A percentile compares a stretch with the other conserved stretches of the same genome.
These are phyloP conservation scores for Ambispora gerdemannii DNA, from an alignment of 192 early-diverging fungal genomes.

Conservation along the genomic window DNA sequence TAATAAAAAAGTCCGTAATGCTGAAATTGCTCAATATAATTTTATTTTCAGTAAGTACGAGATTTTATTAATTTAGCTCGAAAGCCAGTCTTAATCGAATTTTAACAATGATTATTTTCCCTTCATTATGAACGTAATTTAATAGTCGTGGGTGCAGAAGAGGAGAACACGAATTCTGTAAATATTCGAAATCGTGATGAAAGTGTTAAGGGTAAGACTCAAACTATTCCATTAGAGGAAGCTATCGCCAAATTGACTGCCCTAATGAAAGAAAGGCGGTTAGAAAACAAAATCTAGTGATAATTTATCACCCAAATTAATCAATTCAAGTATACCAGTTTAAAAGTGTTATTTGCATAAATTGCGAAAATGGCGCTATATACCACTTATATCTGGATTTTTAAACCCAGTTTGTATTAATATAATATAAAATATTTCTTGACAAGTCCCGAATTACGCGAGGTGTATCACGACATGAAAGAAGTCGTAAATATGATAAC, in stretches of 20 bases:
- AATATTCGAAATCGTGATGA: constrained; percentile 91
- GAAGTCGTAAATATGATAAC: too few relatives aligned
- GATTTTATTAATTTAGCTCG: background rate
- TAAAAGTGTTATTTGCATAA: too few relatives aligned
- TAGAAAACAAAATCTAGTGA: constrained; percentile 56
- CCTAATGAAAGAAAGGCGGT: constrained; percentile 61
- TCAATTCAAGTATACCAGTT: too few relatives aligned
- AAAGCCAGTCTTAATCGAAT: background rate
- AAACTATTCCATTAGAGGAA: constrained; percentile 69
- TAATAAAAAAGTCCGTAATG: constrained; percentile 97
- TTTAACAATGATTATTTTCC: background rate
- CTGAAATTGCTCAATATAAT: constrained; percentile 92
- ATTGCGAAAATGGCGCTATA: too few relatives aligned
- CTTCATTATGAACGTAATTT: background rate
- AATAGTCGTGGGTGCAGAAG: constrained; percentile 85
- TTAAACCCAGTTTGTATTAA: too few relatives aligned
- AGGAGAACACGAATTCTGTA: constrained; percentile 70
- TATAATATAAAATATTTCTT: too few relatives aligned
- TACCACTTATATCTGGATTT: too few relatives aligned
- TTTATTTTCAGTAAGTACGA: constrained; percentile 70
- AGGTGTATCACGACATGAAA: too few relatives aligned
- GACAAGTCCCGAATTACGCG: too few relatives aligned
- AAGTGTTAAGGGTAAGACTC: constrained; percentile 76
- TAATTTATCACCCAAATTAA: too few relatives aligned
- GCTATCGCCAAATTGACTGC: constrained; percentile 66